phyloP scores from a whole-genome alignment of 805 yeast genomes.

The Saturnispora sanitii region DNA sequence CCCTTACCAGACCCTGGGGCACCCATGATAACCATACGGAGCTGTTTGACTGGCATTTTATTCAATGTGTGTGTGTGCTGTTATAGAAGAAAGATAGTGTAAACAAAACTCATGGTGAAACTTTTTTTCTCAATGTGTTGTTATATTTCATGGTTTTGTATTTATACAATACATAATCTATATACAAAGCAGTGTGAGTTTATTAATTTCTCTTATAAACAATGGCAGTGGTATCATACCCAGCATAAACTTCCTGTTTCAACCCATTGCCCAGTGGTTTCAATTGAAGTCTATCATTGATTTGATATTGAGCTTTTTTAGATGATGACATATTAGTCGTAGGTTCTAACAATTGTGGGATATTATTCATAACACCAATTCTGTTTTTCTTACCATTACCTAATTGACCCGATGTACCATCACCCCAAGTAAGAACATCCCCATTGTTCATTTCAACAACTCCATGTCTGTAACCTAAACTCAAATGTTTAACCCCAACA shows the following conservation, averaged over 20 bases:
- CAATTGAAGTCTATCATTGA: conserved; percentile 3
- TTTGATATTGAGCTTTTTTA: background rate
- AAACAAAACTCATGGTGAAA: background rate
- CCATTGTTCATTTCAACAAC: conserved; percentile 50
- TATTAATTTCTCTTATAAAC: conserved; percentile 4
- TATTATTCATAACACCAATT: conserved; percentile 39
- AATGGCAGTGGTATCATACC: conserved; percentile 8
- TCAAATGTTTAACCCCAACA: conserved; percentile 42
- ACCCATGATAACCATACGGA: conserved; percentile 68
- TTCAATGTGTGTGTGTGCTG: background rate
- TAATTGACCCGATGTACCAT: conserved; percentile 70
- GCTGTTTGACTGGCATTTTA: conserved; percentile 28
- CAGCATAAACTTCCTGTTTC: conserved; percentile 8
- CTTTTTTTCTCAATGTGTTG: background rate
- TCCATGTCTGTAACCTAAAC: conserved; percentile 57
- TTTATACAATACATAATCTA: background rate
- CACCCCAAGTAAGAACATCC: conserved; percentile 76
- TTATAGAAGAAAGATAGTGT: background rate
- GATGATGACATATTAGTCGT: conserved; percentile 1
- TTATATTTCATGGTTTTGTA: background rate
- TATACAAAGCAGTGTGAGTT: conserved; percentile 1
- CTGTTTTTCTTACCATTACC: conserved; percentile 73
- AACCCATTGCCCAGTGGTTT: background rate
- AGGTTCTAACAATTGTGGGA: conserved; percentile 56
- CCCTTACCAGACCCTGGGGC: conserved; percentile 98